Conservation (phyloP, 2,329 filamentous ascomycete genomes). For the Alternaria triticina region DNA sequence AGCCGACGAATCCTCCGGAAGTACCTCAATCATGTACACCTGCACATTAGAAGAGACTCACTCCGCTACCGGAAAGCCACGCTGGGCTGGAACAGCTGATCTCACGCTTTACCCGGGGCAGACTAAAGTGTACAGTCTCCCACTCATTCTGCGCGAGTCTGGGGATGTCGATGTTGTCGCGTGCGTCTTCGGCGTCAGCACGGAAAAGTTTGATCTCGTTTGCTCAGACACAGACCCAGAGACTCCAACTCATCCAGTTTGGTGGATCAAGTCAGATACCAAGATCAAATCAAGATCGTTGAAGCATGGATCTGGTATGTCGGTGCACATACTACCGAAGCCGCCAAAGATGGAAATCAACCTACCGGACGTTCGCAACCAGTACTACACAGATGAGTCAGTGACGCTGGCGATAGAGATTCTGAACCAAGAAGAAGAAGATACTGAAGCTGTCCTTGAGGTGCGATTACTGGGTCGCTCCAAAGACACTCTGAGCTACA, state of each 20-base stretch:
- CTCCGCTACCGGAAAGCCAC: conserved; percentile 35
- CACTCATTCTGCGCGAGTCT: conserved; percentile 77
- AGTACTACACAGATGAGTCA: conserved; percentile 86
- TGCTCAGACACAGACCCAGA: conserved; percentile 63
- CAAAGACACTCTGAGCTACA: conserved; percentile 53
- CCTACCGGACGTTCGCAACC: conserved; percentile 65
- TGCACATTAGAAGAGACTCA: conserved; percentile 37
- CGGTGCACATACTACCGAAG: conserved; percentile 79
- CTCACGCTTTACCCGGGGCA: conserved; percentile 71
- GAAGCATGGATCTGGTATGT: conserved; percentile 50
- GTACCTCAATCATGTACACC: conserved; percentile 25
- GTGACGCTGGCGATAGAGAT: conserved; percentile 73
- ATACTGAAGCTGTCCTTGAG: conserved; percentile 74
- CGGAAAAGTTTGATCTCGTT: conserved; percentile 70
- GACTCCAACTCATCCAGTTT: conserved; percentile 29
- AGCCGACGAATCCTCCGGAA: conserved; percentile 10
- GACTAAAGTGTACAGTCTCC: conserved; percentile 73
- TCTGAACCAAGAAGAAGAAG: conserved; percentile 82
- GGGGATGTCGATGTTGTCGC: conserved; percentile 74
- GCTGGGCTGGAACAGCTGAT: conserved; percentile 65
- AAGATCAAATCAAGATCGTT: conserved; percentile 37
- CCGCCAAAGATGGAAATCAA: conserved; percentile 88
- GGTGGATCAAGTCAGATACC: conserved; percentile 42
- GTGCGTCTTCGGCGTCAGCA: conserved; percentile 68
- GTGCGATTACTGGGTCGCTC: conserved; percentile 68